These are phyloP conservation scores for Lichtheimia hyalospora DNA, from an alignment of 371 early-diverging fungal species.

Conservation along the genomic window DNA sequence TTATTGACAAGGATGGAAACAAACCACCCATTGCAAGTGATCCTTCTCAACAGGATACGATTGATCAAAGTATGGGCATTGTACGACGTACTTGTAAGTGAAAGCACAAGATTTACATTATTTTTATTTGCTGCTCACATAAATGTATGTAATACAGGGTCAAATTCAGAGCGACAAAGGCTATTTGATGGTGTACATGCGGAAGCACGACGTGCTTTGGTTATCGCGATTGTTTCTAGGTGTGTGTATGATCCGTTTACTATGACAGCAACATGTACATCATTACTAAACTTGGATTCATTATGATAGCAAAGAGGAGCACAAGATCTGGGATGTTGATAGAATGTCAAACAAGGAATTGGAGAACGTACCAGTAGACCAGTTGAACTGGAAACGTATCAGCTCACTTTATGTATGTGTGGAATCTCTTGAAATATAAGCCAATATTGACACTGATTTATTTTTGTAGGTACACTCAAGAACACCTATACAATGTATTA, in stretches of 20 bases:
- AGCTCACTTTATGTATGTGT: constrained; percentile 55
- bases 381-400: constrained; percentile 72
- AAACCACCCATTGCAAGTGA: background rate
- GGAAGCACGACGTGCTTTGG: constrained; percentile 26
- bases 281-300: background rate
- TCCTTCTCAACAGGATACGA: background rate
- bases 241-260: constrained; percentile 2
- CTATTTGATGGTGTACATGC: constrained; percentile 24
- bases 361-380: constrained; percentile 57
- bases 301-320: background rate
- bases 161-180: constrained; percentile 20
- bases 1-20: constrained; percentile 17
- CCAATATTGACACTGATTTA: background rate
- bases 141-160: constrained; percentile 21
- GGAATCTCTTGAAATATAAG: background rate
- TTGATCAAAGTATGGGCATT: background rate
- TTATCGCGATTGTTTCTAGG: constrained; percentile 21
- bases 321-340: constrained; percentile 27
- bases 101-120: too few relatives aligned
- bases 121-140: too few relatives aligned
- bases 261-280: too few relatives aligned
- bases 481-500: constrained; percentile 70
- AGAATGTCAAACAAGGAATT: constrained; percentile 44
- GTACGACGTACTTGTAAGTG: background rate
- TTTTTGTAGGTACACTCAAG: constrained; percentile 55